Conservation (phyloP, 352 stramenopile genomes). For the Pythium rhizo-oryzae region DNA sequence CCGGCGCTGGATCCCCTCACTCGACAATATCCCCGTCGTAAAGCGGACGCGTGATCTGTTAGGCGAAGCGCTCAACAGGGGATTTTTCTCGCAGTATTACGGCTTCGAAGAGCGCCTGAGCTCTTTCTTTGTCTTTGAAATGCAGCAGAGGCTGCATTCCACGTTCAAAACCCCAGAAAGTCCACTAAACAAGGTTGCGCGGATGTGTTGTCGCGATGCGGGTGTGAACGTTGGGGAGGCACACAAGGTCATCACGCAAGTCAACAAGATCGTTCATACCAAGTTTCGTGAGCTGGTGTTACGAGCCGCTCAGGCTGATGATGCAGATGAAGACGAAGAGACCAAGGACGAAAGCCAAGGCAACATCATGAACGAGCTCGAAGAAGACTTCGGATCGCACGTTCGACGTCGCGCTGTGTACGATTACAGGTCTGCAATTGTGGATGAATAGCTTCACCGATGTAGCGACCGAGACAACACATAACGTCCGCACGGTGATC, state of each 20-base stretch:
- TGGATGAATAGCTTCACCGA: conserved; percentile 14
- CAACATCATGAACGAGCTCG: neutral
- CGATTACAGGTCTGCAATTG: neutral
- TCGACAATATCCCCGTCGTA: neutral
- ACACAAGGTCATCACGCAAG: neutral
- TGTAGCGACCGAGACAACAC: neutral
- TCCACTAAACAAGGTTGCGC: conserved; percentile 1
- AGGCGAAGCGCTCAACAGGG: conserved; percentile 3
- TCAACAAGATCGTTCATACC: neutral
- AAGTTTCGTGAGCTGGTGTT: neutral
- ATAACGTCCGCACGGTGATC: neutral
- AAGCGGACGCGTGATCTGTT: neutral
- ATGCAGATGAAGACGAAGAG: neutral
- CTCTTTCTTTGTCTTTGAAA: conserved; percentile 12
- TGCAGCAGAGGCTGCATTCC: conserved; percentile 10
- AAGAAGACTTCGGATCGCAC: neutral
- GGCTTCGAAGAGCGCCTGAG: neutral
- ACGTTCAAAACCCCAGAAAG: conserved; percentile 12
- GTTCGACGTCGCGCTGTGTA: neutral
- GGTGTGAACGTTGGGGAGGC: neutral
- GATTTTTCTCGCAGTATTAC: conserved; percentile 15
- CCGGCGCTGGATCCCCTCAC: neutral
- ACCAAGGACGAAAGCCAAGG: neutral
- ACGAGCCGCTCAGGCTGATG: neutral
- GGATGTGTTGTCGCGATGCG: neutral